phyloP scores from a whole-genome alignment of 345 rosid genomes.

The Anacardium occidentale region DNA sequence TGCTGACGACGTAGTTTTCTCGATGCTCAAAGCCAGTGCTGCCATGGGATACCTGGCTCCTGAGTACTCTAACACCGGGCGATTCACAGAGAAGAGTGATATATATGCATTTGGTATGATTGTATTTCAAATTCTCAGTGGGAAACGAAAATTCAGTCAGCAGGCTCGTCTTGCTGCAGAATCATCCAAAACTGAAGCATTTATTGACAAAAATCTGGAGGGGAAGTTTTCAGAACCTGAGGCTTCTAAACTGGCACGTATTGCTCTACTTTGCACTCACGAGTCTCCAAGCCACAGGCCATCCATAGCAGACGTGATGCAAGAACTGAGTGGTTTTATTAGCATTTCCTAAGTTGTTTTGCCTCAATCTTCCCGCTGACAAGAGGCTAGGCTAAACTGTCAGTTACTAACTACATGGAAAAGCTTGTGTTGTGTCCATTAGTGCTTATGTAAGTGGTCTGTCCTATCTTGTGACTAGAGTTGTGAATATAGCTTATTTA shows the following conservation, averaged over 20 bases:
- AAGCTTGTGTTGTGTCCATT: not conserved
- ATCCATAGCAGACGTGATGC: conserved; percentile 59
- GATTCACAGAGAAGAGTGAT: conserved; percentile 86
- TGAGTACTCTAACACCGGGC: conserved; percentile 84
- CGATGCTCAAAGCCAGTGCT: conserved; percentile 88
- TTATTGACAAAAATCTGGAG: conserved; percentile 64
- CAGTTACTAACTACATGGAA: conserved; percentile 17
- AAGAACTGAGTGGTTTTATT: conserved; percentile 46
- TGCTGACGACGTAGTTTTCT: conserved; percentile 83
- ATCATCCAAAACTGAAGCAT: conserved; percentile 45
- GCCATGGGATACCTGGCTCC: conserved; percentile 99
- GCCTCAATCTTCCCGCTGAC: conserved; percentile 32
- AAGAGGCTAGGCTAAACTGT: conserved; percentile 19
- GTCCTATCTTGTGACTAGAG: conserved; percentile 12
- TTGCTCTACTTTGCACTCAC: conserved; percentile 69
- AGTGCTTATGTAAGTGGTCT: conserved; percentile 12
- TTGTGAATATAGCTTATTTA: conserved; percentile 2
- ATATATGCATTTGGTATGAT: conserved; percentile 85
- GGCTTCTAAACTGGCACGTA: conserved; percentile 52
- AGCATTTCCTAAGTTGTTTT: conserved; percentile 26
- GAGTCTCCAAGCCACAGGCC: conserved; percentile 79
- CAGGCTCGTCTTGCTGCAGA: conserved; percentile 53
- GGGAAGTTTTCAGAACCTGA: conserved; percentile 55
- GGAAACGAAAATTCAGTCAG: conserved; percentile 56
- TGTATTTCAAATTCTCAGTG: conserved; percentile 68